These are phyloP conservation scores for Withania somnifera DNA, from an alignment of 305 asterid species.

Conservation along the genomic window DNA sequence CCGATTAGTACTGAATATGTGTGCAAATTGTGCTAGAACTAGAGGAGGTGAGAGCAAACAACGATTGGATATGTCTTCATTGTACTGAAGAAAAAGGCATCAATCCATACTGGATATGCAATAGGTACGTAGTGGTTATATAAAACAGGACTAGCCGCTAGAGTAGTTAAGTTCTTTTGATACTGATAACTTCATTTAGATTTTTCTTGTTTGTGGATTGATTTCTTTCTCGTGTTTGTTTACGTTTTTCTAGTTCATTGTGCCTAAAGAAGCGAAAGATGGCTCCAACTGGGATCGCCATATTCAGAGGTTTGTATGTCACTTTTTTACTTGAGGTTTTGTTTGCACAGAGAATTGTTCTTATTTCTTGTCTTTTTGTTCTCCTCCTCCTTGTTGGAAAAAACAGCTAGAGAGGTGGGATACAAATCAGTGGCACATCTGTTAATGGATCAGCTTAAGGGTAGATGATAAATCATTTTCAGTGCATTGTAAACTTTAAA, in stretches of 20 bases:
- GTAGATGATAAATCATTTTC: not conserved
- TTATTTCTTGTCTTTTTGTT: not conserved
- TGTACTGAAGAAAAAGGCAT: constrained; percentile 54
- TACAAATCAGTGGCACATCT: constrained; percentile 74
- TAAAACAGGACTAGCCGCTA: not conserved
- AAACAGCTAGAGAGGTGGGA: constrained; percentile 60
- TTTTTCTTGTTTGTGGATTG: not conserved
- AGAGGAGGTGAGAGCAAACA: constrained; percentile 58
- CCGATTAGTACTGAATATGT: not conserved
- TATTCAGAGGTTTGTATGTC: constrained; percentile 55
- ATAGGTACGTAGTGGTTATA: constrained; percentile 35
- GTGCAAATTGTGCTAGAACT: constrained; percentile 33
- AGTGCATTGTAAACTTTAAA: not conserved
- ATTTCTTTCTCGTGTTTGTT: not conserved
- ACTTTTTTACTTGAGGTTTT: not conserved
- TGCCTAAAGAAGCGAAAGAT: constrained; percentile 64
- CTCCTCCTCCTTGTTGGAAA: not conserved
- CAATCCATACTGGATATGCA: constrained; percentile 79
- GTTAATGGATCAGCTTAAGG: constrained; percentile 51
- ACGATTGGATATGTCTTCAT: constrained; percentile 77
- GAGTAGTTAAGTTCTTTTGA: not conserved
- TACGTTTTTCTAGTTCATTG: constrained; percentile 36
- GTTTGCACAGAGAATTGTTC: not conserved
- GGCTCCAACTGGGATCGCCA: constrained; percentile 75
- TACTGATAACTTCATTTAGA: not conserved